Conservation (phyloP, 352 stramenopile genomes). For the Phytopythium mirpurense region DNA sequence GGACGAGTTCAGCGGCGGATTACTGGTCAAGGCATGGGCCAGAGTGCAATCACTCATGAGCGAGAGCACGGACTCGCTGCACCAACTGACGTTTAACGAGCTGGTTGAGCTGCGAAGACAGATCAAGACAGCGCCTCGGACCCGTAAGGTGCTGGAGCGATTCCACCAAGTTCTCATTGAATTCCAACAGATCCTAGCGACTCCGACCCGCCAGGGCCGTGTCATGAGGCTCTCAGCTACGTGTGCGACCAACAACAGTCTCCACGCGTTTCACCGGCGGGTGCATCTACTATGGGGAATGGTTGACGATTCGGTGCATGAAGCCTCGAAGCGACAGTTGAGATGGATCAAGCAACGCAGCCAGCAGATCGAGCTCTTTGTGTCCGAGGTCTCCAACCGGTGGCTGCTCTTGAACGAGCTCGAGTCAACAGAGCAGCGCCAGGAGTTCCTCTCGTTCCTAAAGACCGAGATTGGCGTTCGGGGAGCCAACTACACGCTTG, state of each 20-base stretch:
- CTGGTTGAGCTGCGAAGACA: background rate
- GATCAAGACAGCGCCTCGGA: background rate
- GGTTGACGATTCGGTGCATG: background rate
- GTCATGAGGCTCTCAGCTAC: constrained; percentile 2
- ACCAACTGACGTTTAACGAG: background rate
- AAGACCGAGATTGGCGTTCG: background rate
- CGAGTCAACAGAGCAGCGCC: background rate
- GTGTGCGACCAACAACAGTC: background rate
- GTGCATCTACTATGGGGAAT: background rate
- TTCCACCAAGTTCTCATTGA: background rate
- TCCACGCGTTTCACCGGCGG: constrained; percentile 1
- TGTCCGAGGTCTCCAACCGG: constrained; percentile 3
- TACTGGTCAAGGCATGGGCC: background rate
- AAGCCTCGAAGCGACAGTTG: background rate
- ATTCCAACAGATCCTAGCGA: background rate
- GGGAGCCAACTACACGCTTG: background rate
- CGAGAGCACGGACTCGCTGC: background rate
- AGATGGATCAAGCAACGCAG: constrained; percentile 1
- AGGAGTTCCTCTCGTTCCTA: background rate
- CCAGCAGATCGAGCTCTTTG: constrained; percentile 4
- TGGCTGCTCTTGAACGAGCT: background rate
- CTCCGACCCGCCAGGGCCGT: background rate
- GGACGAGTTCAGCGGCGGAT: background rate
- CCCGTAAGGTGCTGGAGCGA: background rate
- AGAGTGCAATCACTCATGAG: background rate